Evolutionary conservation across 805 yeast species (phyloP).

Genomic region (Suhomyces faveliae): DNA sequence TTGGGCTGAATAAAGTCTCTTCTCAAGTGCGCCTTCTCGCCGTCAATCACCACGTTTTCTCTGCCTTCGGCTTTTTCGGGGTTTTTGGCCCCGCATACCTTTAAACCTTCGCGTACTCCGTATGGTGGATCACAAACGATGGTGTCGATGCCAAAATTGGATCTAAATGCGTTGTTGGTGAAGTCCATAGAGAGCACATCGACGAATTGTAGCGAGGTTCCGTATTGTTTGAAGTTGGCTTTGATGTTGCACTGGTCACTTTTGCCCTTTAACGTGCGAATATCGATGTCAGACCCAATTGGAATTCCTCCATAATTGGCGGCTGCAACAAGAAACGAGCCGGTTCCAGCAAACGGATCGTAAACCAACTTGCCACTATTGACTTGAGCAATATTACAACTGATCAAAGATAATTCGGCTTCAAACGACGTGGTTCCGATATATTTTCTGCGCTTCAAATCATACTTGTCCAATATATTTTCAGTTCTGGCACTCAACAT

Average conservation of each 20-base stretch:
- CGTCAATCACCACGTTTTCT: slow-evolving; percentile 72
- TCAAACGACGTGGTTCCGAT: slow-evolving; percentile 98
- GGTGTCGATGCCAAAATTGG: slow-evolving; percentile 62
- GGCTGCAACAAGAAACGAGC: slow-evolving; percentile 87
- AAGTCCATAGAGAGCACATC: slow-evolving; percentile 92
- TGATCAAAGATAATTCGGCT: slow-evolving; percentile 83
- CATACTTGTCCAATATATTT: slow-evolving; percentile 72
- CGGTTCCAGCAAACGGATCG: slow-evolving; percentile 97
- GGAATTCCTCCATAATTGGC: slow-evolving; percentile 79
- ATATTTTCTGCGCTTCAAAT: slow-evolving; percentile 76
- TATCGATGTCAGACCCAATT: slow-evolving; percentile 89
- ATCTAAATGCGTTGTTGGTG: slow-evolving; percentile 81
- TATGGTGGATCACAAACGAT: slow-evolving; percentile 97
- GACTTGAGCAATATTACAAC: slow-evolving; percentile 84
- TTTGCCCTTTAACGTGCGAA: slow-evolving; percentile 72
- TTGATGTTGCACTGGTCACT: slow-evolving; percentile 49
- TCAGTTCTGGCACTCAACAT: slow-evolving; percentile 59
- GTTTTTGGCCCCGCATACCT: slow-evolving; percentile 80
- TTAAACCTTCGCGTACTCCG: slow-evolving; percentile 93
- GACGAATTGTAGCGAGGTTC: slow-evolving; percentile 52
- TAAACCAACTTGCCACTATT: slow-evolving; percentile 64
- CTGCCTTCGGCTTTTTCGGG: slow-evolving; percentile 69
- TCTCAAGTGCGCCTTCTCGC: slow-evolving; percentile 71
- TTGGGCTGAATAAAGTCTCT: slow-evolving; percentile 90
- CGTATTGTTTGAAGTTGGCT: slow-evolving; percentile 75